Evolutionary conservation across 2,329 filamentous ascomycete species (phyloP), one percentile per base, ranked within the genome.

Genomic region (Volutella citrinella): DNA sequence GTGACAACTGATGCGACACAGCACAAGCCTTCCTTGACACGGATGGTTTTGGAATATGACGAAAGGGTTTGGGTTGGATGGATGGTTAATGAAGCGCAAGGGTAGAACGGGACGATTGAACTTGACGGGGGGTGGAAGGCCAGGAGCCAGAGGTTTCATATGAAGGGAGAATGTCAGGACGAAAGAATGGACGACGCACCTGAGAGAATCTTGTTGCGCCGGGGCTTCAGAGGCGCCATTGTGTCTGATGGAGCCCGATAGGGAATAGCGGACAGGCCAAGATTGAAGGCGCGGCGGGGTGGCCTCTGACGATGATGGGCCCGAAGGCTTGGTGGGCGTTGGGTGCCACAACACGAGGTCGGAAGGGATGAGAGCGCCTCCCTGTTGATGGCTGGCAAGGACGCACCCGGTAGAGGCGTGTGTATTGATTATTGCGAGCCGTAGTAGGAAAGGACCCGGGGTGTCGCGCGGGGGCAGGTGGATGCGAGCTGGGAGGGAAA

Each of bases 191-290:
- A 57, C 54, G 51, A 72, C 75, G 64, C 64, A 78, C 75, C 75
- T 72, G 73, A 76, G 58, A 78, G 68, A 63, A 76, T 69, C 66
- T 71, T 77, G 62, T 71, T 77, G 62, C 74, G 69, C 64, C 74
- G 73, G 63, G 75, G 73, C 61, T 74, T 66, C 60, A 69, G 65
- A 61, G 75, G 74, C 64, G 73, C 74, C 75, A 78, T 78, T 61
- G 61, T 70, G 60, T 60, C 56, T 59, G 47, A 48, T 48, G 43
- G 39, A 46, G 48, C 45, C 51, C 48, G 47, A 61, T 50, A 42
- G 38, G 58, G 58, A 56, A 52, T 57, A 59, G 57, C 43, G 52
- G 56, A 50, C 46, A 52, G 44, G 54, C 43, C 49, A 48, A 58
- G 53, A 54, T 53, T 45, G 50, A 54, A 51, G 45, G 45, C 49